Percentiles rank a stretch among this genome's conserved stretches.
Conservation (phyloP, 148 eudicot genomes). For the Pharnaceum exiguum region DNA sequence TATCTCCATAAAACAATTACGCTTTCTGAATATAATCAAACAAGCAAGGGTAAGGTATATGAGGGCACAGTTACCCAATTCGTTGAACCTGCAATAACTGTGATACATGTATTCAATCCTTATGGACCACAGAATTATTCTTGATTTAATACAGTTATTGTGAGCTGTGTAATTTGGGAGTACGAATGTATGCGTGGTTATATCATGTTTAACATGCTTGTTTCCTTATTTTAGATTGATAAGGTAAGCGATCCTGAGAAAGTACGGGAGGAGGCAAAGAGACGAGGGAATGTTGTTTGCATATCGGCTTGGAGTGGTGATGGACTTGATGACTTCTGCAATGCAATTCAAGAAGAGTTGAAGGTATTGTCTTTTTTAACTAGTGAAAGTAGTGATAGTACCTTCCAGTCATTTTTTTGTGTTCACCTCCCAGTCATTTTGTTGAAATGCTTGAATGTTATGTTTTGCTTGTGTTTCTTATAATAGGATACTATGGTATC, state of each 20-base stretch:
- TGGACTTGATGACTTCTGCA: conserved; percentile 76
- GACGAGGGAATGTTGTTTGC: conserved; percentile 60
- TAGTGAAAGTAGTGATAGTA: too few species aligned
- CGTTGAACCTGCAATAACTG: too few species aligned
- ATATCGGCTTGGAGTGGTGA: conserved; percentile 84
- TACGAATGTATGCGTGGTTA: neutral
- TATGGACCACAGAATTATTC: too few species aligned
- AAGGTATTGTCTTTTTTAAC: conserved; percentile 62
- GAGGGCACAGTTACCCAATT: too few species aligned
- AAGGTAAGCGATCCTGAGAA: conserved; percentile 70
- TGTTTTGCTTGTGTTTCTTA: conserved; percentile 6
- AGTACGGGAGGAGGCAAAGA: conserved; percentile 55
- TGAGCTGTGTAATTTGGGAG: neutral
- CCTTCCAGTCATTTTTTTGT: neutral
- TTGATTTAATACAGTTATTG: too few species aligned
- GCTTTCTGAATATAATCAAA: too few species aligned
- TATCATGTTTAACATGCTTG: neutral
- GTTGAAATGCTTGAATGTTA: neutral
- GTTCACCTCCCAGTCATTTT: neutral
- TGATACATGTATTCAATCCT: too few species aligned
- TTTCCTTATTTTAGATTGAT: conserved; percentile 55
- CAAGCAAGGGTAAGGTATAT: too few species aligned
- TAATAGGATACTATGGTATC: conserved; percentile 90
- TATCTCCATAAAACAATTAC: too few species aligned
- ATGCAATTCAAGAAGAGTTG: conserved; percentile 72